Base-by-base conservation (phyloP, 2,329 filamentous ascomycete species). In the Ambrosiella beaveri region DNA sequence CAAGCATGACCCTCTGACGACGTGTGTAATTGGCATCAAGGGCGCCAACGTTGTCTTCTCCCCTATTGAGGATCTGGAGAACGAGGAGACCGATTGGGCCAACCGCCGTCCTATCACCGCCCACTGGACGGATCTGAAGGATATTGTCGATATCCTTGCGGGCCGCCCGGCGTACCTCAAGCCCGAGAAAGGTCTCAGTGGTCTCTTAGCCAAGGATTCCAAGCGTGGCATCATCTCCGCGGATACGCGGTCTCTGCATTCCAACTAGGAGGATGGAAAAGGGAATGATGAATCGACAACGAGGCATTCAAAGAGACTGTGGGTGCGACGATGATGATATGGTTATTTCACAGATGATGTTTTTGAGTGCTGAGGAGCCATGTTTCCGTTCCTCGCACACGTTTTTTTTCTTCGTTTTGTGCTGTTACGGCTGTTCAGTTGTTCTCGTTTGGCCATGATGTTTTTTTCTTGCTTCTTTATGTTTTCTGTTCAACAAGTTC, bases 1-100 rank as follows among this genome's bases (percentile, higher is more conserved):
- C 62, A 80, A 82, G 62, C 76, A 79, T 36, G 86, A 96, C 66
- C 79, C 84, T 3, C 73, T 84, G 68, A 89, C 84, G 57, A 78
- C 84, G 2, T 76, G 82, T 0, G 88, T 98, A 44, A 97, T 98
- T 66, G 93, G 93, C 35, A 91, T 98, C 68, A 84, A 88, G 71
- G 90, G 90, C 19, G 89, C 89, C 0, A 82, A 85, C 65, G 86
- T 98, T 8, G 81, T 90, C n/a, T 95, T 97, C 69, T 85, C 81
- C 7, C 76, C 85, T 0, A 87, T 97, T 79, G 78, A 83, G 65
- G 78, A 80, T 49, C 77, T 97, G 7, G 93, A 97, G 73, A 80
- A 81, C 64, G 79, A 81, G 27, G 86, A 90, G 66, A 97, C 93
- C 3, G 91, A 98, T 73, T 98, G 93, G 93, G 80, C 82, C 63